phyloP scores from a whole-genome alignment of 1,139 yeast genomes.

The Hansenula sp. region DNA sequence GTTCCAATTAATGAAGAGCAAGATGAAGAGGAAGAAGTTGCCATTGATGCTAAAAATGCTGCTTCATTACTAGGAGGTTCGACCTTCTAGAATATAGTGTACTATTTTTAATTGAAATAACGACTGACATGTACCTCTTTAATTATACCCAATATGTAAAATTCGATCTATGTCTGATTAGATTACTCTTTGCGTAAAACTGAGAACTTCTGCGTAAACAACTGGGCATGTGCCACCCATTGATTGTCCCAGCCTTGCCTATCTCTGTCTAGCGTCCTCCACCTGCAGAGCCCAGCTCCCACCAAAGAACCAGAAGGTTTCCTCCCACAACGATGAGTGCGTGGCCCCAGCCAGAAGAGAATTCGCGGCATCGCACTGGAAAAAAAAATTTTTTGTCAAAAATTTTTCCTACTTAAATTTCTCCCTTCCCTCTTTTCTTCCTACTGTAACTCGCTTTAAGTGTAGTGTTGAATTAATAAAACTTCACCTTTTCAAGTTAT shows the following conservation, averaged over 20 bases:
- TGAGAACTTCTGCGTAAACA: no score
- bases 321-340: no score
- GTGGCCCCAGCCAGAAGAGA: neutral
- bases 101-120: no score
- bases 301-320: no score
- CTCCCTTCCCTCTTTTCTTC: conserved; percentile 7
- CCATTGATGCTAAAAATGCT: conserved; percentile 77
- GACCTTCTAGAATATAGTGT: conserved; percentile 41
- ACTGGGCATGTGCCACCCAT: no score
- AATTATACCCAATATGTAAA: no score
- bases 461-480: conserved; percentile 5
- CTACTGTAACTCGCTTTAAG: conserved; percentile 4
- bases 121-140: no score
- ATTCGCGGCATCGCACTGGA: neutral
- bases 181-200: no score
- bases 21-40: conserved; percentile 25
- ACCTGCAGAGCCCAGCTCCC: no score
- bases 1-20: conserved; percentile 15
- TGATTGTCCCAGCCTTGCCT: no score
- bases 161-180: no score
- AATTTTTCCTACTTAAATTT: conserved; percentile 3
- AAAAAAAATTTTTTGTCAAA: neutral
- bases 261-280: no score
- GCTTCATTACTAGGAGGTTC: conserved; percentile 76
- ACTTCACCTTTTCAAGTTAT: conserved; percentile 6